Percentiles rank a stretch among this genome's conserved stretches.
Evolutionary conservation across 176 grass and related monocot species (phyloP).

Genomic region (Oropetium thomaeum): DNA sequence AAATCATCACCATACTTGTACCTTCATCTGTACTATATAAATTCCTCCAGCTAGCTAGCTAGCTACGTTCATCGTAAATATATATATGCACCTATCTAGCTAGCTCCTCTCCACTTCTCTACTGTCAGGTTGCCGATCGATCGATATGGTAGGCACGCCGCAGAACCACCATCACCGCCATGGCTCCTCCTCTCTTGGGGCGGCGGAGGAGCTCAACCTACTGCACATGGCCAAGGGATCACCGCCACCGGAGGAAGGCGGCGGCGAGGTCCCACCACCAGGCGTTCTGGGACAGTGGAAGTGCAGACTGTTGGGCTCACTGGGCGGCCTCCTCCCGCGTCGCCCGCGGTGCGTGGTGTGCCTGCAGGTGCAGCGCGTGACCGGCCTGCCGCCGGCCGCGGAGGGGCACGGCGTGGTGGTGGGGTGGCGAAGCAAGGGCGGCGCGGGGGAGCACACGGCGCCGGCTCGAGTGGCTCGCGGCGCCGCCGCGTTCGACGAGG

Average conservation of each 20-base stretch:
- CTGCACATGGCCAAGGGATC: slow-evolving; percentile 47
- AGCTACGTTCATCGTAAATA: no score
- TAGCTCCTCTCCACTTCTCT: background rate
- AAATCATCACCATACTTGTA: slow-evolving; percentile 63
- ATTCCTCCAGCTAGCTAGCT: background rate
- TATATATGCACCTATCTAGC: slow-evolving; percentile 15
- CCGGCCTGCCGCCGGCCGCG: slow-evolving; percentile 42
- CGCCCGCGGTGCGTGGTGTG: slow-evolving; percentile 62
- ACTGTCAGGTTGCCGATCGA: no score
- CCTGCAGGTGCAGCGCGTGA: slow-evolving; percentile 77
- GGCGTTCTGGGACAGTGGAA: slow-evolving; percentile 55
- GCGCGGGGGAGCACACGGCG: slow-evolving; percentile 72
- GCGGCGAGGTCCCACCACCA: slow-evolving; percentile 1
- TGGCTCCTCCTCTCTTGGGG: slow-evolving; percentile 42
- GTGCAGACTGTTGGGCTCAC: slow-evolving; percentile 41
- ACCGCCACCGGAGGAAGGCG: slow-evolving; percentile 10
- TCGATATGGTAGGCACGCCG: slow-evolving; percentile 49
- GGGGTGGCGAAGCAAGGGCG: slow-evolving; percentile 71
- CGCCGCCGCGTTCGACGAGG: slow-evolving; percentile 66
- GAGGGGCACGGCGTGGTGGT: slow-evolving; percentile 62
- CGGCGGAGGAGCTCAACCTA: slow-evolving; percentile 70
- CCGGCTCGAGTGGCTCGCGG: slow-evolving; percentile 42
- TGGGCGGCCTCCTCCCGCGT: slow-evolving; percentile 46
- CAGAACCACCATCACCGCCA: slow-evolving; percentile 35
- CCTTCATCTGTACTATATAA: slow-evolving; percentile 30